Evolutionary conservation across 2,329 filamentous ascomycete species (phyloP), one percentile per base, ranked within the genome.

Genomic region (Botryotinia narcissicola): DNA sequence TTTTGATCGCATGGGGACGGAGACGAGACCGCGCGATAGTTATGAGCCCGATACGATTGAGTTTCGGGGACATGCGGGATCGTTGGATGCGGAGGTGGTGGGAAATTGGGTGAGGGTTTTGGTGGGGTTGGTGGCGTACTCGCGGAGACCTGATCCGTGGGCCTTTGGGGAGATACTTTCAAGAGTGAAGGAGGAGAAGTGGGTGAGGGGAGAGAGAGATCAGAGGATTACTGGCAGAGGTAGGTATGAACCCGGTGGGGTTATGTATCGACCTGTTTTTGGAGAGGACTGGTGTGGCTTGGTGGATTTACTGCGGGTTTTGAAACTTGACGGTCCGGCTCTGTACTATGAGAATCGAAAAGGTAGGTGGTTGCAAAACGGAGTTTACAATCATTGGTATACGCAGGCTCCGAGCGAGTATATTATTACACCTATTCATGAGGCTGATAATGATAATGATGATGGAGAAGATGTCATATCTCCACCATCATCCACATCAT

Each of bases 61-160:
- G 57, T 80, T 79, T 68, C 69, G 79, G 3, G 76, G 79, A 40
- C 78, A 80, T 69, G 70, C 68, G 20, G 80, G 75, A 0, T 74
- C 75, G 1, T 35, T 80, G 7, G 76, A 78, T 72, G 48, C 71
- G 1, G 64, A 69, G 0, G 71, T 22, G 8, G 69, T 78, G 6
- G 25, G 12, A 0, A 74, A 67, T 40, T 80, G 80, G 80, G 74
- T 78, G 20, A 60, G 69, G 29, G 74, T 70, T 9, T 59, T 68
- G 8, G 72, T 76, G 0, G 76, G 75, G 6, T 73, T 80, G 9
- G 72, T 79, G 18, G 22, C 32, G 68, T 46, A 69, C 62, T 4
- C 22, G 59, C 3, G 35, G 9, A 25, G 25, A 1, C 20, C n/a
- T 44, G 2, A 51, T 2, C 29, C 20, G 35, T 6, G 7, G 20